These are phyloP conservation scores for Trypanosoma cruzi DNA, from an alignment of 208 protist genomes.

Conservation along the genomic window DNA sequence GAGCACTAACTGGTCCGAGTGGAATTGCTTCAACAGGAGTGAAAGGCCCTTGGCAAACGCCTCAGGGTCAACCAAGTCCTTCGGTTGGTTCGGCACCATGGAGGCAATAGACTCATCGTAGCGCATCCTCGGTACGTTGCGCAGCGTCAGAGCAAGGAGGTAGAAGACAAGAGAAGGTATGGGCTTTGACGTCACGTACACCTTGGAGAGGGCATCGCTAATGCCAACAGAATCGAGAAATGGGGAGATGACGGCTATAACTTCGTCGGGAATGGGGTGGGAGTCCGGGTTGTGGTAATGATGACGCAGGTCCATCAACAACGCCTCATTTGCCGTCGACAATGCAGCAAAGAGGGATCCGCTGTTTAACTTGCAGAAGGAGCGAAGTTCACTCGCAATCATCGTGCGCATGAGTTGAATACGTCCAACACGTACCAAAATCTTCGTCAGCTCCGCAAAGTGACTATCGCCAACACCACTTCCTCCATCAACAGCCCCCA, in stretches of 20 bases:
- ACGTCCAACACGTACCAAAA: conserved; percentile 63
- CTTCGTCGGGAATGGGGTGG: conserved; percentile 63
- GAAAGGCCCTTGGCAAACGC: conserved; percentile 90
- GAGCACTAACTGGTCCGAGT: conserved; percentile 70
- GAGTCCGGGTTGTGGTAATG: conserved; percentile 76
- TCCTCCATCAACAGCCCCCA: conserved; percentile 11
- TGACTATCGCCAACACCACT: neutral
- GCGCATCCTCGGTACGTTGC: conserved; percentile 48
- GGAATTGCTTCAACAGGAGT: conserved; percentile 94
- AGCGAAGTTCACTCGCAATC: conserved; percentile 90
- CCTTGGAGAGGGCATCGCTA: conserved; percentile 75
- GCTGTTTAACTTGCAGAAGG: conserved; percentile 83
- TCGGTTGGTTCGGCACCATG: conserved; percentile 48
- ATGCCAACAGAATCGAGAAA: conserved; percentile 89
- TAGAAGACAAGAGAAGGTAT: conserved; percentile 80
- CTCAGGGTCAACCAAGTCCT: conserved; percentile 78
- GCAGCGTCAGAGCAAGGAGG: conserved; percentile 75
- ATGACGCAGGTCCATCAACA: conserved; percentile 87
- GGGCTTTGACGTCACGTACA: conserved; percentile 84
- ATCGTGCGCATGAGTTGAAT: conserved; percentile 89
- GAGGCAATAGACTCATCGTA: conserved; percentile 63
- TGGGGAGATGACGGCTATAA: conserved; percentile 65
- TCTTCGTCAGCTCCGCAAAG: conserved; percentile 31
- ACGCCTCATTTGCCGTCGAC: conserved; percentile 79
- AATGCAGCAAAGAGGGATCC: conserved; percentile 76